Conservation (phyloP, 441 rosid species). For the Kokia cookei region DNA sequence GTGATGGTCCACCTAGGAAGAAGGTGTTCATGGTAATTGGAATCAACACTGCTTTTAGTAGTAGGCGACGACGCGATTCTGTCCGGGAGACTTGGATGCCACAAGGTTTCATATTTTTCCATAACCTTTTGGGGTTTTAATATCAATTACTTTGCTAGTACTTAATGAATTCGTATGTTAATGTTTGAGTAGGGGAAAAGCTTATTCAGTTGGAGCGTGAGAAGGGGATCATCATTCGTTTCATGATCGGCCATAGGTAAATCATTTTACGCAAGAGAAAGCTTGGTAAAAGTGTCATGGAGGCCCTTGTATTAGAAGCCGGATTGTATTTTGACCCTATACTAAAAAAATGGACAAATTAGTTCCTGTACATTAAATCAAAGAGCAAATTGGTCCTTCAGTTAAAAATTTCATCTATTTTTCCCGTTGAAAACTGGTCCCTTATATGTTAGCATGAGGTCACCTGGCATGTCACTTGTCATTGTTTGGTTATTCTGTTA, state of each 20-base stretch:
- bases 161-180: not conserved
- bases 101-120: slow-evolving; percentile 40
- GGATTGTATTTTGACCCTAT: no score
- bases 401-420: no score
- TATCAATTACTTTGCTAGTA: not conserved
- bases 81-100: slow-evolving; percentile 98
- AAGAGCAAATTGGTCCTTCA: no score
- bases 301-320: no score
- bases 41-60: slow-evolving; percentile 89
- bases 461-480: no score
- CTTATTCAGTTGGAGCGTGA: slow-evolving; percentile 71
- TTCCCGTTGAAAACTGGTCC: no score
- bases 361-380: no score
- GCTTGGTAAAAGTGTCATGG: no score
- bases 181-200: slow-evolving; percentile 54
- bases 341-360: no score
- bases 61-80: slow-evolving; percentile 93
- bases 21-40: slow-evolving; percentile 89
- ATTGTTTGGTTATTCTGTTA: no score
- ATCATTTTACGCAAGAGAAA: not conserved
- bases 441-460: no score
- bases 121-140: no score
- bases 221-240: slow-evolving; percentile 78
- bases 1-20: slow-evolving; percentile 29
- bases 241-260: slow-evolving; percentile 98